Conservation (phyloP, 169 alveolate species). For the Plasmodium gonderi region DNA sequence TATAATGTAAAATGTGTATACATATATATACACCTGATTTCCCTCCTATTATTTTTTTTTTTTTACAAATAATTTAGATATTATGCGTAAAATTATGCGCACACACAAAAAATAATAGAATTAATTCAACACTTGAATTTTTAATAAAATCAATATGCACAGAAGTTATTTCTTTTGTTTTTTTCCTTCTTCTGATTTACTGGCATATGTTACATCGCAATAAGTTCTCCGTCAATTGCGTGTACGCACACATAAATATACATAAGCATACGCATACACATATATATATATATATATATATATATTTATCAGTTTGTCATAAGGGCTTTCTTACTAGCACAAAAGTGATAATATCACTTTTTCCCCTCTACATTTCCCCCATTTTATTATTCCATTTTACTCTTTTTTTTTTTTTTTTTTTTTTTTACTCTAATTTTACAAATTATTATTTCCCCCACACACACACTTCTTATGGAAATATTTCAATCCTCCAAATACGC, state of each 20-base stretch:
- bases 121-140: neutral
- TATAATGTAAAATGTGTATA: neutral
- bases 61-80: neutral
- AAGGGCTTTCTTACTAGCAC: neutral
- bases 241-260: neutral
- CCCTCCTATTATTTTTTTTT: neutral
- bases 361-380: neutral
- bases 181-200: neutral
- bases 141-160: neutral
- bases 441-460: neutral
- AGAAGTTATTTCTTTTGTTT: neutral
- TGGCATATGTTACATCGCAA: no score
- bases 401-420: neutral
- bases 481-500: constrained; percentile 78
- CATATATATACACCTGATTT: neutral
- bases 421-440: neutral
- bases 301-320: neutral
- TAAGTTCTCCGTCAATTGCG: neutral
- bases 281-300: neutral
- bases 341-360: neutral
- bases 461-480: no score
- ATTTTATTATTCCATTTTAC: neutral
- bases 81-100: neutral
- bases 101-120: neutral
- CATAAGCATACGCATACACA: neutral